Base-by-base conservation (phyloP, 176 grass and related monocot species). In the Juncus effusus region DNA sequence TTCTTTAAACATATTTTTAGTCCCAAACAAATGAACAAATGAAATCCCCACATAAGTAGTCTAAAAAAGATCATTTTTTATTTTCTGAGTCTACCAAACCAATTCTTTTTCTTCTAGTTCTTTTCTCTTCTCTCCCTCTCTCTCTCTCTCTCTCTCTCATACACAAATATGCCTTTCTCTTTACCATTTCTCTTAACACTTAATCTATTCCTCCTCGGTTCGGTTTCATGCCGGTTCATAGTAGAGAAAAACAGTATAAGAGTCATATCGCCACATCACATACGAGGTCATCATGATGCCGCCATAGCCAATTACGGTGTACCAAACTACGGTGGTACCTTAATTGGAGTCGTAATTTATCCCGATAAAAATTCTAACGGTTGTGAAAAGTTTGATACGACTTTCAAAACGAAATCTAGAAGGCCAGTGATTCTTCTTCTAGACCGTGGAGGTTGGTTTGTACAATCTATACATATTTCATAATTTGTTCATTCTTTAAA, bases 271-370 rank as follows among this genome's bases (percentile, higher is more conserved):
- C 94, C 94, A 15, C 80, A 79, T 59, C 78, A 86, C 60, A 83
- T 99, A 80, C 62, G 78, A 36, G 88, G 94, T 0, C 88, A 84
- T 75, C 94, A 93, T 74, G 83, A 89, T 39, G 94, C 88, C 3
- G 85, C 94, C 54, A 89, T 99, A 59, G 94, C 85, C 41, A 99
- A 99, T 84, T 99, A 89, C 72, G 94, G 94, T 16, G 75, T 99
- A 66, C 94, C 94, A 6, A 72, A 93, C 58, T 99, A 99, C 64
- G 94, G 94, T 16, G 94, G 80, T 55, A 99, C 88, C 55, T 74
- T 99, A 69, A 81, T 74, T 67, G 94, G 94, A 69, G 78, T 78
- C 73, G 80, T 99, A 19, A 51, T 93, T 54, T 87, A 93, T 69
- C 94, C 94, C 3, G 88, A 80, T 13, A 89, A 58, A 65, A 88